phyloP scores from a whole-genome alignment of 305 asterid species.

The Rubia peregrina region DNA sequence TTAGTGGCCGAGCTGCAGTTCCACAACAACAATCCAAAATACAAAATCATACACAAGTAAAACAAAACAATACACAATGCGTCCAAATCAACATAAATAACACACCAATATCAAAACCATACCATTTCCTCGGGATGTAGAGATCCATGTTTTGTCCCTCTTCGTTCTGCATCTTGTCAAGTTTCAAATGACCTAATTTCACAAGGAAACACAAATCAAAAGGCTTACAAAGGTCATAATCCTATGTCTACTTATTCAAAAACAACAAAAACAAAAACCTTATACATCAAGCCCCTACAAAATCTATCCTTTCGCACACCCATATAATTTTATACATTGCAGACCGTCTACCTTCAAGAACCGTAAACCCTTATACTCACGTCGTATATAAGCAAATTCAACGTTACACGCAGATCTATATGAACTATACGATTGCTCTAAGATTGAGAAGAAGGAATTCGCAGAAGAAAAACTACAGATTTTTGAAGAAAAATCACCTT shows the following conservation, averaged over 20 bases:
- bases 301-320: neutral
- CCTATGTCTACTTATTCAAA: neutral
- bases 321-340: neutral
- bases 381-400: neutral
- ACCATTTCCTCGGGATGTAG: slow-evolving; percentile 84
- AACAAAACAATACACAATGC: neutral
- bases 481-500: neutral
- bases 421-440: neutral
- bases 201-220: neutral
- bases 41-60: neutral
- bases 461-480: neutral
- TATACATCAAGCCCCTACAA: neutral
- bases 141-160: slow-evolving; percentile 83
- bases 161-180: slow-evolving; percentile 65
- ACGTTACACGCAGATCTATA: neutral
- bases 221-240: neutral
- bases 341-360: neutral
- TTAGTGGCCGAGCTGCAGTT: slow-evolving; percentile 36
- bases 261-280: neutral
- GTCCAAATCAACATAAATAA: neutral
- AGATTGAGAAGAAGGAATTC: no score
- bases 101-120: neutral
- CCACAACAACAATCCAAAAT: neutral
- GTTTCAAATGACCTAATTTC: slow-evolving; percentile 8
- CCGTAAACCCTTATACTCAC: neutral